phyloP scores from a whole-genome alignment of 768 basidiomycete species.

The Suillus occidentalis region DNA sequence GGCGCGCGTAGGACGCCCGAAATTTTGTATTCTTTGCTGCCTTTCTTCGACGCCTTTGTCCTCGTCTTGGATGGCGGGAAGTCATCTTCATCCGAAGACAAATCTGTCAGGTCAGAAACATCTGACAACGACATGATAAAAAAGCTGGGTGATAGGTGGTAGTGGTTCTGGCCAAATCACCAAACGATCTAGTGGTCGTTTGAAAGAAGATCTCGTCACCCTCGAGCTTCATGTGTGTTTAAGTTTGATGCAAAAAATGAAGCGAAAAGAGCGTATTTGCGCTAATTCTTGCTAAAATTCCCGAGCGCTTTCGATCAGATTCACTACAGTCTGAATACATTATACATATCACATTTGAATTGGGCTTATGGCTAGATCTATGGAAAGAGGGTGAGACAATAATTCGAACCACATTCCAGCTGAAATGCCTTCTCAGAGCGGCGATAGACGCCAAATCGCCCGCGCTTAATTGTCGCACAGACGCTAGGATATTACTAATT shows the following conservation, averaged over 20 bases:
- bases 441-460: neutral
- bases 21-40: slow-evolving; percentile 31
- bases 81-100: slow-evolving; percentile 42
- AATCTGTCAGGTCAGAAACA: slow-evolving; percentile 48
- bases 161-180: neutral
- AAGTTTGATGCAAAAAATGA: slow-evolving; percentile 2
- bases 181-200: neutral
- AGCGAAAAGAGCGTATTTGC: neutral
- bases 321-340: neutral
- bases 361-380: neutral
- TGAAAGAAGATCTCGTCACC: neutral
- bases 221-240: neutral
- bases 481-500: neutral
- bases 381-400: neutral
- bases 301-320: neutral
- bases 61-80: slow-evolving; percentile 26
- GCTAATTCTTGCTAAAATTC: neutral
- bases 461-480: neutral
- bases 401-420: neutral
- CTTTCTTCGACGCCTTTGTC: slow-evolving; percentile 24
- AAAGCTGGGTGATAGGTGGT: neutral
- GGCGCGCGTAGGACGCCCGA: slow-evolving; percentile 36
- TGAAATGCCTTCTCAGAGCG: neutral
- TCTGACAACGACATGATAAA: slow-evolving; percentile 38
- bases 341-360: neutral